Conservation (phyloP, 2,329 filamentous ascomycete genomes). For the Graphilbum ipis-grandicollis region DNA sequence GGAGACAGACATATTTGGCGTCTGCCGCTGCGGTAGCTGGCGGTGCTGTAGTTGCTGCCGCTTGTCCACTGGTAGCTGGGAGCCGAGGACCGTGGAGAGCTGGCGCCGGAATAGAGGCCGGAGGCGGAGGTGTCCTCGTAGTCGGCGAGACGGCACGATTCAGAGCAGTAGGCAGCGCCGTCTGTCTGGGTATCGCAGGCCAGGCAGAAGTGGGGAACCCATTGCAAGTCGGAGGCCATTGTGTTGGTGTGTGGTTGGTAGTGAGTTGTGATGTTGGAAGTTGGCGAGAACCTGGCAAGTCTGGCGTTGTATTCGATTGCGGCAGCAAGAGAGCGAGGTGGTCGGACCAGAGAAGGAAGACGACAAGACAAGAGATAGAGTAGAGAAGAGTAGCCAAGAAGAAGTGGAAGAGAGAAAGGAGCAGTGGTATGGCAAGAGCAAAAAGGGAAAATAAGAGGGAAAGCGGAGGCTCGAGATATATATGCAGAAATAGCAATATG, state of each 20-base stretch:
- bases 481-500: background rate
- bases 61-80: conserved; percentile 30
- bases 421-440: background rate
- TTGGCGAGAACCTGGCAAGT: too few relatives aligned
- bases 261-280: background rate
- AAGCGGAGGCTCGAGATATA: too few relatives aligned
- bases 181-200: conserved; percentile 82
- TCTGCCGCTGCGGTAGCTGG: too few relatives aligned
- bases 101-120: conserved; percentile 37
- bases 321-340: too few relatives aligned
- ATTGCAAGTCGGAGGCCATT: conserved; percentile 39
- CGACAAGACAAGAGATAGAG: background rate
- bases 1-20: conserved; percentile 52
- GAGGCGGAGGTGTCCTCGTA: conserved; percentile 51
- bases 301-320: too few relatives aligned
- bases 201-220: conserved; percentile 87
- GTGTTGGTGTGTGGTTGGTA: background rate
- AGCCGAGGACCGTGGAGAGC: conserved; percentile 29
- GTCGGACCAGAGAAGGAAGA: background rate
- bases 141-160: conserved; percentile 76
- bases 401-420: background rate
- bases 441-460: background rate
- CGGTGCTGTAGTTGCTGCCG: too few relatives aligned
- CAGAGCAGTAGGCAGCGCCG: conserved; percentile 75
- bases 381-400: background rate